A percentile compares a stretch with the other conserved stretches of the same genome.
These are phyloP conservation scores for Chalciporus sp. DNA, from an alignment of 1,284 basidiomycete genomes.

Conservation along the genomic window DNA sequence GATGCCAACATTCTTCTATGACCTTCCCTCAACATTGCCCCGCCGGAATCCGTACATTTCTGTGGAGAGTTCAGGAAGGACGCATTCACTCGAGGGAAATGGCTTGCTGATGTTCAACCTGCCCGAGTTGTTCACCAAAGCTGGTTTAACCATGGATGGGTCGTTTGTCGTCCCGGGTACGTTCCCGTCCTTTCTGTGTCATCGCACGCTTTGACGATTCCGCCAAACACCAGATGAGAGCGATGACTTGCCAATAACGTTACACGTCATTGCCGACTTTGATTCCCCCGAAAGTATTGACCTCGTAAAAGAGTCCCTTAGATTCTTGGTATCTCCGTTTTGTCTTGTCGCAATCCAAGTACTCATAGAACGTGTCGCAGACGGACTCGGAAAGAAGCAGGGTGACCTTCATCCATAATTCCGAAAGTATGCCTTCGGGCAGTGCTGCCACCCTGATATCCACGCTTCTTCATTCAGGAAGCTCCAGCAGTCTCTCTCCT, in stretches of 20 bases:
- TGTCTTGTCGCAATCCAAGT: background rate
- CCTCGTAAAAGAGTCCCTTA: conserved; percentile 64
- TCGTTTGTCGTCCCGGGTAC: conserved; percentile 31
- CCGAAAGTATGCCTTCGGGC: conserved; percentile 28
- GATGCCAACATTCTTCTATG: conserved; percentile 85
- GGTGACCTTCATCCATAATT: conserved; percentile 69
- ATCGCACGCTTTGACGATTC: conserved; percentile 5
- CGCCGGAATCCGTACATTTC: conserved; percentile 76
- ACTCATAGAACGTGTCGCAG: conserved; percentile 35
- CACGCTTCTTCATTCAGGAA: conserved; percentile 15
- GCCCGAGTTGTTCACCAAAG: conserved; percentile 25
- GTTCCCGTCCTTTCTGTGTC: conserved; percentile 4
- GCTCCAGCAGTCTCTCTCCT: conserved; percentile 16
- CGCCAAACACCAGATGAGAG: conserved; percentile 12
- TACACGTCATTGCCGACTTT: conserved; percentile 81
- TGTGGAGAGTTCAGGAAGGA: conserved; percentile 38
- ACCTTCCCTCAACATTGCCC: conserved; percentile 71
- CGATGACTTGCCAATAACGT: conserved; percentile 49
- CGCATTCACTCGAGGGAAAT: conserved; percentile 12
- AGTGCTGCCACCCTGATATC: conserved; percentile 17
- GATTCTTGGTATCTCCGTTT: conserved; percentile 56
- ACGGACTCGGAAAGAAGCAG: conserved; percentile 47
- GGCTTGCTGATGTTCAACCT: conserved; percentile 28
- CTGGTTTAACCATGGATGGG: conserved; percentile 16
- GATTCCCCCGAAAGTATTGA: conserved; percentile 61